These are phyloP conservation scores for Hymenoscyphus salicellus DNA, from an alignment of 2,329 filamentous ascomycete genomes.

Conservation along the genomic window DNA sequence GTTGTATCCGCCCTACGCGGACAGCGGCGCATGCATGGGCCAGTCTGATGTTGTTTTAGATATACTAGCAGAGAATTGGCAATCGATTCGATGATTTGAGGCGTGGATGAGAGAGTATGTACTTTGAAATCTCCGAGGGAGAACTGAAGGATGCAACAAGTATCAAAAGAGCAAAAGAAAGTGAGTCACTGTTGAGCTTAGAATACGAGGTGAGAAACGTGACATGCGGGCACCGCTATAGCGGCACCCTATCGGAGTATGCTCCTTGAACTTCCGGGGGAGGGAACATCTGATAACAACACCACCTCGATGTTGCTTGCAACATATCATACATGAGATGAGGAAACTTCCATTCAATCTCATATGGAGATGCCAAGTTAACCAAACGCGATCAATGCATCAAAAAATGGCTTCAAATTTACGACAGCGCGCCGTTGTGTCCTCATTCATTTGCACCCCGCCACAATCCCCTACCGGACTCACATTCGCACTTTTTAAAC, in stretches of 20 bases:
- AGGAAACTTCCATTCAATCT: not conserved
- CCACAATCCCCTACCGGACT: slow-evolving; percentile 32
- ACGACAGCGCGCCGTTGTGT: slow-evolving; percentile 40
- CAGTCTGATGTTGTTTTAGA: too few species aligned
- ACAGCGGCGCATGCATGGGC: too few species aligned
- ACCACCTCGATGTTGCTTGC: not conserved
- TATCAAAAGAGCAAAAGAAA: not conserved
- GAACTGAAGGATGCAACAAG: not conserved
- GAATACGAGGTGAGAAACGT: not conserved
- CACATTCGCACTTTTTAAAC: slow-evolving; percentile 59
- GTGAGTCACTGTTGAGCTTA: not conserved
- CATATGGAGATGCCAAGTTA: not conserved
- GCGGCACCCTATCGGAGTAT: too few species aligned
- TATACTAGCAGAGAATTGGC: too few species aligned
- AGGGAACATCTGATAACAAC: not conserved
- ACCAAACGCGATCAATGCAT: not conserved
- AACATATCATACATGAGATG: not conserved
- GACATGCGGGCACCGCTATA: not conserved
- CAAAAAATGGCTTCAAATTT: slow-evolving; percentile 18
- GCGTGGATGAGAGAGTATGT: not conserved
- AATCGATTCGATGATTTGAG: too few species aligned
- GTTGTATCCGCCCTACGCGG: not conserved
- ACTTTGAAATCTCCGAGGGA: too few species aligned
- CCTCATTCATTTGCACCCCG: slow-evolving; percentile 42
- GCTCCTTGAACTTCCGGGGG: too few species aligned